Evolutionary conservation across 1,284 basidiomycete genomes (phyloP), one percentile per base, ranked within the genome.

Genomic region (Naganishia albida): DNA sequence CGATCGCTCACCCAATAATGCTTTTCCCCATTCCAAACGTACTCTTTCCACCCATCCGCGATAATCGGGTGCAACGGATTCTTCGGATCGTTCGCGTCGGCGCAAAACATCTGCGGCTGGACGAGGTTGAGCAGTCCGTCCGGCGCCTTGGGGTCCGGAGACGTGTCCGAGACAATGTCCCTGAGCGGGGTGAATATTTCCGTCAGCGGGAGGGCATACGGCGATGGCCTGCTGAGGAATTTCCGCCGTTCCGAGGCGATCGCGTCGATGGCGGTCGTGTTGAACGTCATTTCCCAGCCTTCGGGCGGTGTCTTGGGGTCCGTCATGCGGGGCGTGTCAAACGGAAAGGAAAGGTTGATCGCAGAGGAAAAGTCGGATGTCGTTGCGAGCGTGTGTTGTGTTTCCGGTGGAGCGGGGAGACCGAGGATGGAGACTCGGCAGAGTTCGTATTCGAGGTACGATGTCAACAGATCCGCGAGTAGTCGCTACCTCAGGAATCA

Each of bases 401-500:
- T 25, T 18, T 69, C 26, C 8, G 71, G 75, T 12, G 69, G 65
- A 25, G 67, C 49, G 0, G 76, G 77, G 12, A 77, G 63, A 15
- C 77, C 77, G 51, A 72, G 75, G 2, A 67, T 68, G 2, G 69
- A 57, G 18, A 80, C 71, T 42, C 73, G 70, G 66, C 80, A 80
- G 20, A 80, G 69, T 67, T 80, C 75, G 20, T 72, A 73, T 65
- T 81, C 78, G 48, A 80, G 72, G 68, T 78, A 80, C 3, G 75
- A 67, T 13, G 77, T 73, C 2, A 79, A 66, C 2, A 80, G 66
- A 62, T 81, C 80, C 2, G 76, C 75, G 40, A 80, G 70, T 15
- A 79, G 64, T 20, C 76, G 73, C 72, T 78, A 60, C 2, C 39
- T n/a, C 54, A 49, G 40, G 62, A 23, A 60, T 16, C 40, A n/a